Conservation (phyloP, 768 basidiomycete species). For the Boletus eberwhitei region DNA sequence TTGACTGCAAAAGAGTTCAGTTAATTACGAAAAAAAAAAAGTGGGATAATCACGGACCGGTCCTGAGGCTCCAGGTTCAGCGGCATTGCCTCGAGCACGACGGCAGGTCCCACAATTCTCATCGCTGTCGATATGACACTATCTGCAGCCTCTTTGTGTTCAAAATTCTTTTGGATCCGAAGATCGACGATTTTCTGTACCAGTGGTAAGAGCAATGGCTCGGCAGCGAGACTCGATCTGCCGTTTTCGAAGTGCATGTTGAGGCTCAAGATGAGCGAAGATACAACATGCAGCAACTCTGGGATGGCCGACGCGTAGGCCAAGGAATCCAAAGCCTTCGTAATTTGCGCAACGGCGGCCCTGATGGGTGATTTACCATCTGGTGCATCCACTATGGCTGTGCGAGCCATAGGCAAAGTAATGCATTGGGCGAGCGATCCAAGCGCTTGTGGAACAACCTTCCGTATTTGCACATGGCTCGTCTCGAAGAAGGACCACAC, state of each 20-base stretch:
- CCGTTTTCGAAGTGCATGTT: conserved; percentile 44
- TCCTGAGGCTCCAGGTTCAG: conserved; percentile 82
- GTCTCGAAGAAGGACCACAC: conserved; percentile 80
- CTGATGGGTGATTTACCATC: conserved; percentile 54
- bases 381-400: conserved; percentile 45
- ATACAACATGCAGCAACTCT: conserved; percentile 71
- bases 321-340: conserved; percentile 69
- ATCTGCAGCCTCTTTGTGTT: conserved; percentile 88
- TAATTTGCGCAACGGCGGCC: conserved; percentile 59
- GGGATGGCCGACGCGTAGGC: conserved; percentile 73
- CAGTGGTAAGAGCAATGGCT: conserved; percentile 64
- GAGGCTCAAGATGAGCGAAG: conserved; percentile 64
- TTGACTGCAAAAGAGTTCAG: conserved; percentile 42
- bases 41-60: conserved; percentile 46
- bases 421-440: conserved; percentile 67
- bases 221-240: conserved; percentile 55
- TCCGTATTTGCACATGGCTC: conserved; percentile 54
- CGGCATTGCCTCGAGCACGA: conserved; percentile 70
- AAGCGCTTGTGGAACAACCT: conserved; percentile 61
- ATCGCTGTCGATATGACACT: conserved; percentile 74
- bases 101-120: conserved; percentile 81
- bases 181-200: conserved; percentile 72
- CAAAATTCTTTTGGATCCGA: conserved; percentile 77
- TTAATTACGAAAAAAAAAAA: not conserved
- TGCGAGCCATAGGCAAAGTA: conserved; percentile 54